phyloP scores from a whole-genome alignment of 176 grass and related monocot genomes.

The Cocos nucifera region DNA sequence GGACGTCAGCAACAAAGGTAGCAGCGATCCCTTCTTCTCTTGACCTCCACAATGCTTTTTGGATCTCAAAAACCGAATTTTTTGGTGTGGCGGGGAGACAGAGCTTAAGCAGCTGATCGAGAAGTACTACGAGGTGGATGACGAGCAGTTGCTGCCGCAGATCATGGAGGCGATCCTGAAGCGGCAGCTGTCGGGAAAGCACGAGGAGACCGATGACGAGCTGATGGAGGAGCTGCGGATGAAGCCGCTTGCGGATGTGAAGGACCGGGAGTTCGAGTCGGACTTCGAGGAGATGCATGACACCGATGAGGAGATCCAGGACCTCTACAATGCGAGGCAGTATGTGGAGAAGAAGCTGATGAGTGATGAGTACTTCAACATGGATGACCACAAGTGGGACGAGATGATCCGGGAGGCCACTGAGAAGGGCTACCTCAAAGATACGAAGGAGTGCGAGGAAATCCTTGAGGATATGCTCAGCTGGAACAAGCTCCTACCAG shows the following conservation, averaged over 20 bases:
- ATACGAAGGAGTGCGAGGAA: constrained; percentile 69
- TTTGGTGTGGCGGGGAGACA: constrained; percentile 16
- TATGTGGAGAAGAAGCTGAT: constrained; percentile 75
- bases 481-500: constrained; percentile 72
- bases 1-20: constrained; percentile 26
- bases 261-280: constrained; percentile 43
- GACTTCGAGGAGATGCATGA: constrained; percentile 56
- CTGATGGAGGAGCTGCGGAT: constrained; percentile 46
- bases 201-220: constrained; percentile 49
- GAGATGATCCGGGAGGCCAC: constrained; percentile 32
- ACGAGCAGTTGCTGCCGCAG: constrained; percentile 25
- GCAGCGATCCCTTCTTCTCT: neutral
- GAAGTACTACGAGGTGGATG: constrained; percentile 33
- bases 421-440: constrained; percentile 30
- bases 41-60: neutral
- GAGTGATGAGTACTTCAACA: constrained; percentile 53
- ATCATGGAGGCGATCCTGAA: constrained; percentile 34
- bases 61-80: neutral
- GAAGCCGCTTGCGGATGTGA: constrained; percentile 26
- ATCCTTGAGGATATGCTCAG: constrained; percentile 90
- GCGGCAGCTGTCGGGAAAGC: constrained; percentile 34
- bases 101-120: constrained; percentile 51
- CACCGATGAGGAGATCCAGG: constrained; percentile 54
- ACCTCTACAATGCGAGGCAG: constrained; percentile 71
- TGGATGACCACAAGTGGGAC: constrained; percentile 70